Evolutionary conservation across 2,329 filamentous ascomycete species (phyloP), one percentile per base, ranked within the genome.

Genomic region (Ophiostoma sp.): DNA sequence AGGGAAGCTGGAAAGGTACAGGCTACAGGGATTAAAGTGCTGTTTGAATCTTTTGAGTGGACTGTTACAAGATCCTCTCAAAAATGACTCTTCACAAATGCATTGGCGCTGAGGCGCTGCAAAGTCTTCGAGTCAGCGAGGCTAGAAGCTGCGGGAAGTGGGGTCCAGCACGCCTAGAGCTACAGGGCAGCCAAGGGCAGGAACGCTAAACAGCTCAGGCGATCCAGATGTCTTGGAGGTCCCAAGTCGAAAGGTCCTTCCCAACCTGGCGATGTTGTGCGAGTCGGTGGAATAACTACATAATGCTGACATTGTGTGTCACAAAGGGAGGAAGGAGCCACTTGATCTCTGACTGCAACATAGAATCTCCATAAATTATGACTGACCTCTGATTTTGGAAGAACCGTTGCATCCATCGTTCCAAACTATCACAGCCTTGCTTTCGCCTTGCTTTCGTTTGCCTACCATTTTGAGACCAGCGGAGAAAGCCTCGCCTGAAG

Each of bases 251-350:
- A 11, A 39, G 59, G 31, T 66, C 61, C 61, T 66, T 66, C 61
- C 36, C 61, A 66, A 45, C 1, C 36, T 66, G 36, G 61, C 36
- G 61, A 66, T 45, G 61, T 42, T 64, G 11, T 28, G 36, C 61
- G 61, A 66, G 36, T 66, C 59, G 33, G 59, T 19, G n/a, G 19
- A 42, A 42, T 42, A 15, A 11, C 31, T 22, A 39, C 19, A 22
- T 39, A 63, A n/a, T 48, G 63, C 63, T 66, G 39, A 66, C 63
- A 31, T 2, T 9, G 19, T 66, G 63, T 48, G 63, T 66, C 63
- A 33, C 64, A 50, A 28, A 50, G 28, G 25, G 48, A 33, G 42
- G 64, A 68, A 68, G 25, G 42, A 68, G 33, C 36, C 5, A n/a
- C 17, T 15, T n/a, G 6, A 25, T 22, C 61, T 64, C 36, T 64